Base-by-base conservation (phyloP, 176 grass and related monocot species). In the Secale cereale region DNA sequence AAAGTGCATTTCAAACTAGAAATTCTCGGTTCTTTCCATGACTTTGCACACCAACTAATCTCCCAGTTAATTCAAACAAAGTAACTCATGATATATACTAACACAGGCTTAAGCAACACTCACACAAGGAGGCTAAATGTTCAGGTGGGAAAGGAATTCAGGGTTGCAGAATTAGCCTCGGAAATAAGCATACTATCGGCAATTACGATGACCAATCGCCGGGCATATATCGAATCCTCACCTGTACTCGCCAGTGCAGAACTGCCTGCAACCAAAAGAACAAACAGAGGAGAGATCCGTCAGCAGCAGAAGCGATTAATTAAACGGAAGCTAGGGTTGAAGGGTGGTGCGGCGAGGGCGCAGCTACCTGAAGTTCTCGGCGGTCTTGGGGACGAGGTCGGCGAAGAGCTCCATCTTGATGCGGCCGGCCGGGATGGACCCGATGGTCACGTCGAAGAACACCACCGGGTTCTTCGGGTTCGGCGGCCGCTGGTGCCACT, bases 401-500 rank as follows among this genome's bases (percentile, higher is more conserved):
- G 91, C 93, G 50, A 98, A 98, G 72, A 98, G 91, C 84, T 98
- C 97, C 97, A 98, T 98, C 93, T 98, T 98, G 91, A 98, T 94
- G 67, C 93, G 97, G 16, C 91, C 93, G 10, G 97, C 93, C 25
- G 97, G 93, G 78, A 98, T 98, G 86, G 97, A 93, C 3, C 97
- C 97, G 65, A 98, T 98, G 56, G 97, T 98, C 22, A 98, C 97
- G 74, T 96, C 93, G 82, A 98, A 98, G 93, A 98, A 98, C 28
- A 95, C 91, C 67, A 98, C 84, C 33, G 96, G 93, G 81, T 98
- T 98, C 86, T 98, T 98, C 29, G 91, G 88, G 88, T 95, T 95
- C 27, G 85, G 87, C 60, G 91, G 96, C 88, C 93, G 79, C 81
- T 90, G 87, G 89, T 98, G 96, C 96, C 96, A 98, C 68, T 98